Evolutionary conservation across 2,329 filamentous ascomycete species (phyloP).

Genomic region (Pseudogymnoascus sp.): DNA sequence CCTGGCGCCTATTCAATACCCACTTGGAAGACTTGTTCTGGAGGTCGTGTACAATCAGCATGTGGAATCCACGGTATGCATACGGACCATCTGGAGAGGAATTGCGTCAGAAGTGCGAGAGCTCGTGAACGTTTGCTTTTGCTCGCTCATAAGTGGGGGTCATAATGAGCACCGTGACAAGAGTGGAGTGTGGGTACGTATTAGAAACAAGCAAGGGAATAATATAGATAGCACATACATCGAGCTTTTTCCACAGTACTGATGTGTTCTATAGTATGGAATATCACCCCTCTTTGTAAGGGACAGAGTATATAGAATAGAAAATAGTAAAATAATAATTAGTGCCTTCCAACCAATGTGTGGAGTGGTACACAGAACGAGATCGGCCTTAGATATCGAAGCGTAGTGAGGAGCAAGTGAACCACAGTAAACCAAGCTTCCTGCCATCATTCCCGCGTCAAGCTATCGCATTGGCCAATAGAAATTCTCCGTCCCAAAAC

Average conservation of each 20-base stretch:
- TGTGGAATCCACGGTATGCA: slow-evolving; percentile 9
- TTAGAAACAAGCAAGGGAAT: not conserved
- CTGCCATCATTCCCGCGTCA: slow-evolving; percentile 7
- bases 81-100: not conserved
- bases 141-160: not conserved
- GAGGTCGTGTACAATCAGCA: slow-evolving; percentile 17
- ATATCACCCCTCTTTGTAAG: not conserved
- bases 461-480: not conserved
- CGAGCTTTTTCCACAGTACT: not conserved
- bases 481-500: not conserved
- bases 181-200: not conserved
- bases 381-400: not conserved
- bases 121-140: not conserved
- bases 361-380: not conserved
- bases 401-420: not conserved
- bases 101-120: not conserved
- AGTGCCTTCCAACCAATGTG: not conserved
- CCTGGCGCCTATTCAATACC: slow-evolving; percentile 2
- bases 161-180: not conserved
- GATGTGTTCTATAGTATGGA: not conserved
- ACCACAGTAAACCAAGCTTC: not conserved
- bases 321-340: not conserved
- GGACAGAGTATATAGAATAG: not conserved
- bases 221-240: not conserved
- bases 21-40: slow-evolving; percentile 5